These are phyloP conservation scores for Chloranthus sessilifolius DNA, from an alignment of 164 flowering plant species.

Conservation along the genomic window DNA sequence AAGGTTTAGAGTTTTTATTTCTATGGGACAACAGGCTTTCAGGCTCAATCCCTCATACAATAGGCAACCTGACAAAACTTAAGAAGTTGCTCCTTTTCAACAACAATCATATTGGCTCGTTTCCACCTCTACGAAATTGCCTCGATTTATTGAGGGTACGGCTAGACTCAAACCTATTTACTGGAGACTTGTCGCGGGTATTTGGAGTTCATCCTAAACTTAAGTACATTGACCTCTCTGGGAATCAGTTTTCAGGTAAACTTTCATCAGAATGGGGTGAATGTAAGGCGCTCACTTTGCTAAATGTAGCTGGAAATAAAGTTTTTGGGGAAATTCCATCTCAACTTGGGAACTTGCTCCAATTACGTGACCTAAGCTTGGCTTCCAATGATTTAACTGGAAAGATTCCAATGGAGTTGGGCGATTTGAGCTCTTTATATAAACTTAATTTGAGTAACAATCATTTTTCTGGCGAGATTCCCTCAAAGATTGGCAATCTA, in stretches of 20 bases:
- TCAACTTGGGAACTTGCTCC: neutral
- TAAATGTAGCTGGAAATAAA: neutral
- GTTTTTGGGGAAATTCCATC: neutral
- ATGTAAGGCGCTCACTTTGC: neutral
- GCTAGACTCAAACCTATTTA: neutral
- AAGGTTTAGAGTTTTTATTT: neutral
- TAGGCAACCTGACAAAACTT: neutral
- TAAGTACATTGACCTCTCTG: neutral
- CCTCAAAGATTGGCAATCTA: neutral
- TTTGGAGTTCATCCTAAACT: neutral
- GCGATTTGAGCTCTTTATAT: neutral
- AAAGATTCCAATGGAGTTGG: conserved; percentile 1
- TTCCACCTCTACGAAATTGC: neutral
- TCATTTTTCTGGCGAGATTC: conserved; percentile 4
- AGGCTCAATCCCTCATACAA: neutral
- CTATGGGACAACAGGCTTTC: neutral
- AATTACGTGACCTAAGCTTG: neutral
- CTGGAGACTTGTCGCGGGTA: neutral
- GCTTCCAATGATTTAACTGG: conserved; percentile 4
- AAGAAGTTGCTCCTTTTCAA: neutral
- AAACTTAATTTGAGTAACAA: neutral
- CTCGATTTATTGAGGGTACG: neutral
- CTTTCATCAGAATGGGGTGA: neutral
- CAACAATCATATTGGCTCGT: neutral
- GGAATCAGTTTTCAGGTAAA: neutral